These are phyloP conservation scores for Macrophomina tecta DNA, from an alignment of 2,329 filamentous ascomycete genomes.

Conservation along the genomic window DNA sequence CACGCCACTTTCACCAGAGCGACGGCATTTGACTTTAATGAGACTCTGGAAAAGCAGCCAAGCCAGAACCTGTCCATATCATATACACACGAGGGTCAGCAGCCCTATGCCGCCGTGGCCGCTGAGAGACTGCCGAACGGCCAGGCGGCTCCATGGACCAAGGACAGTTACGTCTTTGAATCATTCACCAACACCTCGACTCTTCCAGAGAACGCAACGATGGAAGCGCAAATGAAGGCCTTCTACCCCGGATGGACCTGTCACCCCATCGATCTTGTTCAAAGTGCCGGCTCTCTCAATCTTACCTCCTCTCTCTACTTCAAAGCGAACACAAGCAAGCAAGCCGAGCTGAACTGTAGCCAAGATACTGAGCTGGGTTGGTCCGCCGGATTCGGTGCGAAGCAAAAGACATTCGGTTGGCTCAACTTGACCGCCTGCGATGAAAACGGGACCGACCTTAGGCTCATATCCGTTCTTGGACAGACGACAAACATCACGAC, in stretches of 20 bases:
- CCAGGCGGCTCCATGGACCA: constrained; percentile 18
- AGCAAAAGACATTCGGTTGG: not conserved
- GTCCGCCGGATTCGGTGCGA: not conserved
- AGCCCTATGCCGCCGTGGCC: constrained; percentile 22
- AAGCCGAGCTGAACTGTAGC: constrained; percentile 14
- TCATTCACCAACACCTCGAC: constrained; percentile 22
- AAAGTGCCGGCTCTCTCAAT: not conserved
- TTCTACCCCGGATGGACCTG: constrained; percentile 5
- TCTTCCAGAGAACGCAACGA: constrained; percentile 8
- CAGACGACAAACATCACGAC: constrained; percentile 1
- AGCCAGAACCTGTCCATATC: constrained; percentile 13
- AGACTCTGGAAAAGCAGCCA: not conserved
- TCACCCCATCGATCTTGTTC: not conserved
- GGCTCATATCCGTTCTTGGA: constrained; percentile 1
- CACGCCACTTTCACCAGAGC: not conserved
- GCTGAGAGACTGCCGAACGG: constrained; percentile 22
- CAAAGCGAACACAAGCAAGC: not conserved
- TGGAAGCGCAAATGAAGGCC: constrained; percentile 5
- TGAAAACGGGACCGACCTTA: constrained; percentile 6
- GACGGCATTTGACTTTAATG: constrained; percentile 11
- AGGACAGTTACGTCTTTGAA: constrained; percentile 24
- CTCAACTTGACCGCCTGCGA: constrained; percentile 17
- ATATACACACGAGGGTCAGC: not conserved
- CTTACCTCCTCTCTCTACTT: not conserved
- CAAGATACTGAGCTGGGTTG: not conserved